These are phyloP conservation scores for Schwanniomyces yamadae DNA, from an alignment of 805 yeast species.

Conservation along the genomic window DNA sequence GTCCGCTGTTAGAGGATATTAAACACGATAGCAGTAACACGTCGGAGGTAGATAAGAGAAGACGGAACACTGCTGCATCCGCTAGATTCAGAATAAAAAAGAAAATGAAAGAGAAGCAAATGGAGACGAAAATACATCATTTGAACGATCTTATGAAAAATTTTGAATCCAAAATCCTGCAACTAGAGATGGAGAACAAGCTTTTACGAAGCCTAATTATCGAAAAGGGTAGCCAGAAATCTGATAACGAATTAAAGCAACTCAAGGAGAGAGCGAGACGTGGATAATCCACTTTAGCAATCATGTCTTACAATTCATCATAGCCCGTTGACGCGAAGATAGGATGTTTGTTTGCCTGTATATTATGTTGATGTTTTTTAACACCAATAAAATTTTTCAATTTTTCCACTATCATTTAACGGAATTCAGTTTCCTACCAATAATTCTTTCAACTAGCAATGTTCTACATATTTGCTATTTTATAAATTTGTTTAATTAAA, in stretches of 20 bases:
- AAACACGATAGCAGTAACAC: neutral
- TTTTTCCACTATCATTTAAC: no score
- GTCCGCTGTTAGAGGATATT: no score
- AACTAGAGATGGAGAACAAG: conserved; percentile 61
- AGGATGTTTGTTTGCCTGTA: no score
- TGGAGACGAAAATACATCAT: conserved; percentile 47
- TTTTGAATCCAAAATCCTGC: conserved; percentile 48
- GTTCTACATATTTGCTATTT: no score
- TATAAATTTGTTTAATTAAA: no score
- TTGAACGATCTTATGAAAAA: conserved; percentile 45
- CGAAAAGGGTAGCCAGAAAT: conserved; percentile 47
- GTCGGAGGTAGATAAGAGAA: conserved; percentile 46
- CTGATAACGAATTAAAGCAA: conserved; percentile 36
- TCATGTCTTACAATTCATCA: no score
- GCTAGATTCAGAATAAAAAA: conserved; percentile 65
- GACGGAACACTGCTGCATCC: conserved; percentile 63
- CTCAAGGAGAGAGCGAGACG: conserved; percentile 33
- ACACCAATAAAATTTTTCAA: no score
- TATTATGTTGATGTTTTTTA: no score
- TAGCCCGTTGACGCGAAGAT: no score
- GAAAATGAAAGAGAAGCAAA: conserved; percentile 56
- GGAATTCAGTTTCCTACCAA: no score
- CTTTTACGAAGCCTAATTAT: conserved; percentile 53
- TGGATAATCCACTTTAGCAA: no score
- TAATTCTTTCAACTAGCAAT: no score